Evolutionary conservation across 208 protist genomes (phyloP), one percentile per base, ranked within the genome.

Genomic region (Leishmania arabica): DNA sequence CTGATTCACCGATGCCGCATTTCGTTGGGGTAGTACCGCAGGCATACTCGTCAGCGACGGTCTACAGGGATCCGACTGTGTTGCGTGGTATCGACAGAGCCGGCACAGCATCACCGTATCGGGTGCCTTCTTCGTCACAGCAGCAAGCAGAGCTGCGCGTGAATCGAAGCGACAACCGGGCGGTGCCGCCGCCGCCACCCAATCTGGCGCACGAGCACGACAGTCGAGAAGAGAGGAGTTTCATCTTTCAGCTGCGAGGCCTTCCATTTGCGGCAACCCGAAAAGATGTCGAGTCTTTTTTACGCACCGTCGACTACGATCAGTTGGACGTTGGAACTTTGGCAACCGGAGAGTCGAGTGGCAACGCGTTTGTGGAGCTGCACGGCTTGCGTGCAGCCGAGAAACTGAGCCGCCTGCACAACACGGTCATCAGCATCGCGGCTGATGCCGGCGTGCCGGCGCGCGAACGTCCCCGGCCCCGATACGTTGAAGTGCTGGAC

Each of bases 291-390:
- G 54, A 49, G 19, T 79, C 75, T 24, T 96, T 96, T 66, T 60
- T 96, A 21, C 53, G 77, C 6, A 73, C 34, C 31, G 84, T 93
- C 13, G 60, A 82, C 0, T 86, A 91, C 37, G 37, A 83, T 11
- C 78, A 83, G 27, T 47, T 95, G 21, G 89, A 94, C 31, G 64
- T 96, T 3, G 89, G 89, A 70, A 54, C 65, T 19, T 84, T 93
- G 73, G 19, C 60, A 37, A 86, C 90, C 3, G 86, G 84, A 0
- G 83, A 88, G 64, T 88, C 78, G 73, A 94, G 90, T 6, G 94
- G 94, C 3, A 89, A 96, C 70, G 92, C 91, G 24, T 97, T 84
- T 76, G 80, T 96, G 34, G 90, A 95, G 77, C 75, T 96, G 24
- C 58, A 66, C 21, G 84, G 37, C 17, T 79, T 81, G 2, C 21